A percentile compares a stretch with the other conserved stretches of the same genome.
Evolutionary conservation across 2,329 filamentous ascomycete species (phyloP).

Genomic region (Ophiostoma australiae): DNA sequence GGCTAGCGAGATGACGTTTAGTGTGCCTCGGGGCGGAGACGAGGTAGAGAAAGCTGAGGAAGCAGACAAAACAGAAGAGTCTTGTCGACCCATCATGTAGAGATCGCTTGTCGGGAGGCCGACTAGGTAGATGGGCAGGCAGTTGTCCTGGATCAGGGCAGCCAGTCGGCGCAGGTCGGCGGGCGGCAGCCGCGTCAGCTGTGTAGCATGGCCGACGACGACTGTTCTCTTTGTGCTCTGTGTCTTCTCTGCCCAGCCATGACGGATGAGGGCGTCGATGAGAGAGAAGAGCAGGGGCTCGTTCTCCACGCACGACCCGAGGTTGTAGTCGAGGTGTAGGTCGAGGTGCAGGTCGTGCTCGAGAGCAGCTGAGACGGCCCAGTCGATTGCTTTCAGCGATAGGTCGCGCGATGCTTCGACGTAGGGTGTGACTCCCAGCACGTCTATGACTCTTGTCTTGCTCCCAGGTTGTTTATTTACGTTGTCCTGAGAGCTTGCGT

Average conservation of each 20-base stretch:
- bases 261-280: conserved; percentile 45
- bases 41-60: neutral
- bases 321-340: conserved; percentile 67
- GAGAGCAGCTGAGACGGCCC: conserved; percentile 55
- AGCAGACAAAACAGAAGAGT: neutral
- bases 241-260: conserved; percentile 42
- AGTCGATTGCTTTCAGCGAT: conserved; percentile 55
- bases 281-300: conserved; percentile 51
- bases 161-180: conserved; percentile 48
- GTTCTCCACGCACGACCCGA: conserved; percentile 39
- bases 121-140: conserved; percentile 60
- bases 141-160: conserved; percentile 40
- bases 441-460: conserved; percentile 42
- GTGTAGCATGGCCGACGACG: conserved; percentile 64
- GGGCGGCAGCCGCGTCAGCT: conserved; percentile 52
- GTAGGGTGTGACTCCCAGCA: conserved; percentile 64
- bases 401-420: conserved; percentile 52
- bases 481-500: conserved; percentile 27
- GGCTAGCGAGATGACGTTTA: conserved; percentile 58
- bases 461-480: neutral
- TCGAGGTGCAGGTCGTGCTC: conserved; percentile 54
- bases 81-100: conserved; percentile 59
- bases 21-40: conserved; percentile 50
- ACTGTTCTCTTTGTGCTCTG: conserved; percentile 42
- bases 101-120: conserved; percentile 66